phyloP scores from a whole-genome alignment of 257 asterid species.

The Solanum medicagineum region DNA sequence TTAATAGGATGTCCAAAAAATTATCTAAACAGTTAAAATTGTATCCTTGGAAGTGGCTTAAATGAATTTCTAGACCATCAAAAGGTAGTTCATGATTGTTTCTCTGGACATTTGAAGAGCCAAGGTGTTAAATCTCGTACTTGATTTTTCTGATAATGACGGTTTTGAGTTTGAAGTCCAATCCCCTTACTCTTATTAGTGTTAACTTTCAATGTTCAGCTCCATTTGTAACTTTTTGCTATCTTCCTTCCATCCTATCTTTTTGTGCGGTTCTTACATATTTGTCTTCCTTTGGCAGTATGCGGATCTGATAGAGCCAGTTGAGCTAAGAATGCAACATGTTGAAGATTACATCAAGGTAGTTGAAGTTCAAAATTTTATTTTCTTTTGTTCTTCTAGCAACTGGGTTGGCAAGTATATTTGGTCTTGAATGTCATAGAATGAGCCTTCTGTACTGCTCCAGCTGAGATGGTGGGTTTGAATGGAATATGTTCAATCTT shows the following conservation, averaged over 20 bases:
- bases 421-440: neutral
- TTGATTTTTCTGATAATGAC: neutral
- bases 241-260: neutral
- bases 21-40: neutral
- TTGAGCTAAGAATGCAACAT: conserved; percentile 48
- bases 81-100: neutral
- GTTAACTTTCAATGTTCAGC: neutral
- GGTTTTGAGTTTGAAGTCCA: neutral
- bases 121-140: neutral
- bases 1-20: neutral
- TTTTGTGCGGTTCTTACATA: neutral
- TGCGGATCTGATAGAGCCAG: conserved; percentile 56
- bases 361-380: neutral
- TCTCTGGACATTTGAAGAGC: neutral
- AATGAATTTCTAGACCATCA: neutral
- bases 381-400: neutral
- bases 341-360: conserved; percentile 80
- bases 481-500: neutral
- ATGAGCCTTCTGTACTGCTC: neutral
- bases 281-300: conserved; percentile 37
- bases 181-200: neutral
- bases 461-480: neutral
- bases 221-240: neutral
- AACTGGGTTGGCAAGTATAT: neutral
- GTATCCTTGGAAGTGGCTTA: neutral